These are phyloP conservation scores for Arachnopeziza araneosa DNA, from an alignment of 2,329 filamentous ascomycete genomes.

Conservation along the genomic window DNA sequence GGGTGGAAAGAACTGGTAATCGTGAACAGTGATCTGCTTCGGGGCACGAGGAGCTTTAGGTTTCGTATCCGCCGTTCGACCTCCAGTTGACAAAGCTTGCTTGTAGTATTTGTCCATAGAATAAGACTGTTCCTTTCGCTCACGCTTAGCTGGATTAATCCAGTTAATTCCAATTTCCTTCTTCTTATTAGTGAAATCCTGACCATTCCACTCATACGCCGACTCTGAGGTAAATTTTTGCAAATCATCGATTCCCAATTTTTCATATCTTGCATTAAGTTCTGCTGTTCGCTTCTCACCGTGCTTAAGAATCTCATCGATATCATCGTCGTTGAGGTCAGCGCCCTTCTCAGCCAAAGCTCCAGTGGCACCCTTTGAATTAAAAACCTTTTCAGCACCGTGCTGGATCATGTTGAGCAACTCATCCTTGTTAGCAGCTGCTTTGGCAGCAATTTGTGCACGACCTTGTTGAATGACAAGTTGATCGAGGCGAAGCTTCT, in stretches of 20 bases:
- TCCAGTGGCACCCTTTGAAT: constrained; percentile 61
- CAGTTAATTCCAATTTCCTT: constrained; percentile 90
- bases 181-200: constrained; percentile 88
- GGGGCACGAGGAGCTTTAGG: constrained; percentile 94
- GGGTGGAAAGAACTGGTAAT: constrained; percentile 94
- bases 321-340: constrained; percentile 78
- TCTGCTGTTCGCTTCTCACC: constrained; percentile 86
- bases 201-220: constrained; percentile 97
- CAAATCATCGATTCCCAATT: constrained; percentile 90
- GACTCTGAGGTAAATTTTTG: constrained; percentile 98
- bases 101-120: constrained; percentile 99
- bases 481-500: constrained; percentile 93
- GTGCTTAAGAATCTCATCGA: constrained; percentile 79
- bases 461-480: constrained; percentile 97
- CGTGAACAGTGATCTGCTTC: constrained; percentile 85
- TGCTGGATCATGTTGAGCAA: constrained; percentile 98
- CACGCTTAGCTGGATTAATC: constrained; percentile 98
- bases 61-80: constrained; percentile 75
- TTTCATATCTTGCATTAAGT: constrained; percentile 91
- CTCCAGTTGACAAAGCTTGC: constrained; percentile 76
- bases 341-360: constrained; percentile 51
- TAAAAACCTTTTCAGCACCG: constrained; percentile 91
- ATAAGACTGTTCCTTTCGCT: constrained; percentile 96
- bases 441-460: constrained; percentile 83
- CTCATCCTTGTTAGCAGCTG: constrained; percentile 92